phyloP scores from a whole-genome alignment of 495 filamentous ascomycete species.

The Penicillium cataractarum region DNA sequence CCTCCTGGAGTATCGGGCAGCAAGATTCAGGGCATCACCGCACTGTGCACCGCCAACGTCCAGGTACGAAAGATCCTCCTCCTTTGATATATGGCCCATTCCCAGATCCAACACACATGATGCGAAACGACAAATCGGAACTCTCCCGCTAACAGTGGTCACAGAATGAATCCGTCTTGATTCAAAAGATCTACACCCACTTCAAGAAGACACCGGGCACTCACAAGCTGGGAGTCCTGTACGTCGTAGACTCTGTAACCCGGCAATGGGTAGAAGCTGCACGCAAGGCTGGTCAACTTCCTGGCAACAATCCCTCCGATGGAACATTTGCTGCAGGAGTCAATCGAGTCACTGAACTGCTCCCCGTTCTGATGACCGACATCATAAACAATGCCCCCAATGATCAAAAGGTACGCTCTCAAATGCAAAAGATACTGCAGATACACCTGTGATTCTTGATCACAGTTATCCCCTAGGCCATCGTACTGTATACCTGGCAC shows the following conservation, averaged over 20 bases:
- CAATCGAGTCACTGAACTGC: slow-evolving; percentile 92
- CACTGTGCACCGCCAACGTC: slow-evolving; percentile 84
- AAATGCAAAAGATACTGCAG: slow-evolving; percentile 8
- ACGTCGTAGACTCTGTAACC: slow-evolving; percentile 99
- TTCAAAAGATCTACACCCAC: slow-evolving; percentile 94
- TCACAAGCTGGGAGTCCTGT: slow-evolving; percentile 98
- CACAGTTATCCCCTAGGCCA: no score
- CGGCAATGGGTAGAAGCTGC: slow-evolving; percentile 98
- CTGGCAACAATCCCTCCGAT: slow-evolving; percentile 75
- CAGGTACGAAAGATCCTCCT: slow-evolving; percentile 70
- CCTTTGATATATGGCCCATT: background rate
- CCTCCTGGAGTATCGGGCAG: slow-evolving; percentile 91
- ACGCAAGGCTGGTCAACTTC: slow-evolving; percentile 77
- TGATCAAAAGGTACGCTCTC: slow-evolving; percentile 96
- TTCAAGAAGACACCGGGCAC: slow-evolving; percentile 94
- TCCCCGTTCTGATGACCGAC: slow-evolving; percentile 93
- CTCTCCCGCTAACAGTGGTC: slow-evolving; percentile 35
- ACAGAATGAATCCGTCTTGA: slow-evolving; percentile 92
- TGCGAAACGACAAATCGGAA: background rate
- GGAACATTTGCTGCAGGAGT: slow-evolving; percentile 95
- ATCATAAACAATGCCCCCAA: slow-evolving; percentile 85
- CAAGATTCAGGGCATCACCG: slow-evolving; percentile 83
- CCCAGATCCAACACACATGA: background rate
- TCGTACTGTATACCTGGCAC: slow-evolving; percentile 58
- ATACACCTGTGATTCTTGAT: no score